A percentile compares a stretch with the other conserved stretches of the same genome.
Conservation (phyloP, 2,329 filamentous ascomycete genomes). For the Clarireedia paspali region DNA sequence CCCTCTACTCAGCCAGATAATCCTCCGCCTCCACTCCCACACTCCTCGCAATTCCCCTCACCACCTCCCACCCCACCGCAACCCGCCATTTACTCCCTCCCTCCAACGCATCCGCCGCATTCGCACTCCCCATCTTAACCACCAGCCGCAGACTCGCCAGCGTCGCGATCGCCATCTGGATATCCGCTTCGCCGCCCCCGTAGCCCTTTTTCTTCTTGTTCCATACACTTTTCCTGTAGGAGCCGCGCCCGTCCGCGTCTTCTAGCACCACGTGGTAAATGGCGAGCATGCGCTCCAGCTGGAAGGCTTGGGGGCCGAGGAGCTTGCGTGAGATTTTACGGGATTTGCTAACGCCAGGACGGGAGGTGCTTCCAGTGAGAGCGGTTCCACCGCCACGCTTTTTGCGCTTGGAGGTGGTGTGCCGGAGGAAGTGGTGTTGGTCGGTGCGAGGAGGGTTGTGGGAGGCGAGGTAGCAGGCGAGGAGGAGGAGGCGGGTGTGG, state of each 20-base stretch:
- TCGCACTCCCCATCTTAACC: conserved; percentile 49
- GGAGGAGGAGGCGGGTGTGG: conserved; percentile 64
- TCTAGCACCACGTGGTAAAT: conserved; percentile 63
- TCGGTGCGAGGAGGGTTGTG: conserved; percentile 73
- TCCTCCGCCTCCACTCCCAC: conserved; percentile 75
- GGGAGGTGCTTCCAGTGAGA: conserved; percentile 23
- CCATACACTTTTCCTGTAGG: conserved; percentile 9
- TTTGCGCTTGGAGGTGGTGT: conserved; percentile 28
- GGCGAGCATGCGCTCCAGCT: conserved; percentile 70
- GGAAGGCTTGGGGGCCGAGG: conserved; percentile 68
- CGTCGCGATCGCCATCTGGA: conserved; percentile 62
- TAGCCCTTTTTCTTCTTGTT: conserved; percentile 10
- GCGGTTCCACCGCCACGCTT: conserved; percentile 38
- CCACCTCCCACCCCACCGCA: conserved; percentile 71
- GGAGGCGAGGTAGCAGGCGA: conserved; percentile 73
- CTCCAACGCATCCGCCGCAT: conserved; percentile 57
- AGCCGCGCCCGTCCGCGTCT: conserved; percentile 27
- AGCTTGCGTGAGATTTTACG: conserved; percentile 71
- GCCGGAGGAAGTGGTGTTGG: conserved; percentile 60
- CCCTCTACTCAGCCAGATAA: conserved; percentile 52
- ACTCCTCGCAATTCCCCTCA: conserved; percentile 60
- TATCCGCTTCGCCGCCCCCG: conserved; percentile 38
- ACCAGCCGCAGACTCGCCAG: conserved; percentile 63
- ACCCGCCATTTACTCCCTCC: conserved; percentile 68
- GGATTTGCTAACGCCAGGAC: conserved; percentile 40